phyloP scores from a whole-genome alignment of 176 grass and related monocot genomes.

The Saccharum officinarum region DNA sequence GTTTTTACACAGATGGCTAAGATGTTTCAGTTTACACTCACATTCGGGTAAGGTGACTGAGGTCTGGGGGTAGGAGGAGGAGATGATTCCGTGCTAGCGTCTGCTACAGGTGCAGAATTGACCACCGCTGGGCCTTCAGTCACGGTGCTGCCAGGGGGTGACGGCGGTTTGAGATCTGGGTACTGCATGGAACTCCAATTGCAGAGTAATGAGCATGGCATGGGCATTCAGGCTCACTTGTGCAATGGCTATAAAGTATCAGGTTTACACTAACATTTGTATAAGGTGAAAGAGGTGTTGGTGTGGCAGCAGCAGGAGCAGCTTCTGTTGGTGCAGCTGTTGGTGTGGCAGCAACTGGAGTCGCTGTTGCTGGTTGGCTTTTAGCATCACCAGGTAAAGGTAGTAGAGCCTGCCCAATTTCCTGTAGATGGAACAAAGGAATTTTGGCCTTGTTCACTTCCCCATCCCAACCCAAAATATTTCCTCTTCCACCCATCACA shows the following conservation, averaged over 20 bases:
- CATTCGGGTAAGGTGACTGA: slow-evolving; percentile 84
- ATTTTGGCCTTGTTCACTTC: too few relatives aligned
- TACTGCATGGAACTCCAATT: slow-evolving; percentile 57
- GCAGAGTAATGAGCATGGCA: slow-evolving; percentile 23
- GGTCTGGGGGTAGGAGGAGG: slow-evolving; percentile 32
- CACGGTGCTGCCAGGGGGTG: slow-evolving; percentile 40
- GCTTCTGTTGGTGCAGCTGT: neutral
- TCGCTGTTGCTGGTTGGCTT: slow-evolving; percentile 47
- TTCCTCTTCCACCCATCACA: too few relatives aligned
- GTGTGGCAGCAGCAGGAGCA: neutral
- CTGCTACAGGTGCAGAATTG: slow-evolving; percentile 38
- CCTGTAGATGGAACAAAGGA: slow-evolving; percentile 43
- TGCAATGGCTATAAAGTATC: neutral
- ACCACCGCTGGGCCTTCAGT: slow-evolving; percentile 27
- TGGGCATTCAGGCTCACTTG: slow-evolving; percentile 3
- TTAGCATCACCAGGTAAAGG: slow-evolving; percentile 50
- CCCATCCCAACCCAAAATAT: too few relatives aligned
- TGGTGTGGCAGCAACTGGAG: neutral
- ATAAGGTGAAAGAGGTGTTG: slow-evolving; percentile 78
- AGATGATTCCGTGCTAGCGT: slow-evolving; percentile 42
- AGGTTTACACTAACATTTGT: slow-evolving; percentile 58
- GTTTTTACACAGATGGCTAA: neutral
- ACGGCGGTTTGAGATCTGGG: slow-evolving; percentile 81
- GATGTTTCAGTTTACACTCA: slow-evolving; percentile 38
- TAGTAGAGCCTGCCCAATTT: slow-evolving; percentile 88